Percentiles rank a stretch among this genome's conserved stretches.
phyloP scores from a whole-genome alignment of 2,329 filamentous ascomycete genomes.

The Diaporthe aspalathi region DNA sequence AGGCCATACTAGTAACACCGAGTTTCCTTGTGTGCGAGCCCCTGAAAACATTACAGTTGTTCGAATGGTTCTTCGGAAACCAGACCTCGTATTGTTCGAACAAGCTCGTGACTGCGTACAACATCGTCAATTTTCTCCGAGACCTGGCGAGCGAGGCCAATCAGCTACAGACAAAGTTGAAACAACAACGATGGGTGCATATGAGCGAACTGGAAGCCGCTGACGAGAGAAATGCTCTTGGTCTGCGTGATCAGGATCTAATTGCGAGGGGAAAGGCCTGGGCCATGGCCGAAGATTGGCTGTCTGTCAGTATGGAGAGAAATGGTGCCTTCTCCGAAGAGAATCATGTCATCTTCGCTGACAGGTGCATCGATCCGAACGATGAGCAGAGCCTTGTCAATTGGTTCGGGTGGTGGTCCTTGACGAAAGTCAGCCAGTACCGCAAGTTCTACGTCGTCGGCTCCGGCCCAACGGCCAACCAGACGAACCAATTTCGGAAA shows the following conservation, averaged over 20 bases:
- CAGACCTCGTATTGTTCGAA: conserved; percentile 41
- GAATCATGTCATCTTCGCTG: conserved; percentile 58
- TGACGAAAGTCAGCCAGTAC: conserved; percentile 59
- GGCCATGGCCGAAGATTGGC: conserved; percentile 12
- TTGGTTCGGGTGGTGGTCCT: conserved; percentile 72
- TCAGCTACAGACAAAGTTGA: conserved; percentile 37
- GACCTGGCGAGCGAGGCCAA: conserved; percentile 51
- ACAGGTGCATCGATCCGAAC: conserved; percentile 62
- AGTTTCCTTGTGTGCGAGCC: conserved; percentile 63
- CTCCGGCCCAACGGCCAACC: conserved; percentile 49
- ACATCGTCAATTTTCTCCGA: conserved; percentile 51
- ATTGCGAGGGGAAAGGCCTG: conserved; percentile 31
- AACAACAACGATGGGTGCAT: conserved; percentile 35
- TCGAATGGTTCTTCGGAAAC: conserved; percentile 54
- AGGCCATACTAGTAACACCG: conserved; percentile 60
- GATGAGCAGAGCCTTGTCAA: conserved; percentile 73
- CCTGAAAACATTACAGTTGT: conserved; percentile 49
- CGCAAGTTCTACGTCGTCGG: conserved; percentile 68
- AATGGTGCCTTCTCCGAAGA: conserved; percentile 48
- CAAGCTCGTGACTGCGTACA: conserved; percentile 51
- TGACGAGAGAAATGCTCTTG: conserved; percentile 12
- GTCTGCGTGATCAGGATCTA: conserved; percentile 35
- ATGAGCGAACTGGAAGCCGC: conserved; percentile 29
- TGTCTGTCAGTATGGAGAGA: conserved; percentile 27
- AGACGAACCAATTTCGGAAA: conserved; percentile 1